Evolutionary conservation across 768 basidiomycete genomes (phyloP).

Genomic region (Tephrocybe rancida): DNA sequence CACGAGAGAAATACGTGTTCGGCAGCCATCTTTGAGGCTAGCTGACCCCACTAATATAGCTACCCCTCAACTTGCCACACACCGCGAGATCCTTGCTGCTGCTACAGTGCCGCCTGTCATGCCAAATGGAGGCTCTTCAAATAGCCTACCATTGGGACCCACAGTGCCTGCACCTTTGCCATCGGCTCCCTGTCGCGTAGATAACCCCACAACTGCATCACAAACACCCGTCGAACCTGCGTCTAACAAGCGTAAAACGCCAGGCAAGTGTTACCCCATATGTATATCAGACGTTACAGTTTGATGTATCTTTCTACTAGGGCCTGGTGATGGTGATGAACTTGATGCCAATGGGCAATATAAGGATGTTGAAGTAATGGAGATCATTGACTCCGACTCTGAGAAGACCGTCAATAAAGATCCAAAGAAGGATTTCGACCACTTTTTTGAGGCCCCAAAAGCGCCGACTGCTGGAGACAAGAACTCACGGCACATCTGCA

Average conservation of each 20-base stretch:
- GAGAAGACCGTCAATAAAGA: not conserved
- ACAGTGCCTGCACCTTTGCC: not conserved
- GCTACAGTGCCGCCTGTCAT: not conserved
- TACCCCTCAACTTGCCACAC: too few species aligned
- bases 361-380: constrained; percentile 1
- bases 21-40: too few species aligned
- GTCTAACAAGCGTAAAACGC: too few species aligned
- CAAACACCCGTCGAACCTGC: too few species aligned
- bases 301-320: not conserved
- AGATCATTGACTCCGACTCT: not conserved
- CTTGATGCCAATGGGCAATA: not conserved
- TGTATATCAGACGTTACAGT: not conserved
- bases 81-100: not conserved
- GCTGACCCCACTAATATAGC: too few species aligned
- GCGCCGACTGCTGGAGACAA: not conserved
- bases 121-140: too few species aligned
- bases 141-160: not conserved
- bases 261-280: not conserved
- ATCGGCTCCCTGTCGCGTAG: too few species aligned
- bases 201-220: too few species aligned
- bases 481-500: not conserved
- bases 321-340: not conserved
- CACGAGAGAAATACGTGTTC: too few species aligned
- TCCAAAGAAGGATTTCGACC: not conserved
- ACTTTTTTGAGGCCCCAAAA: not conserved